Percentiles rank a stretch among this genome's conserved stretches.
Conservation (phyloP, 495 filamentous ascomycete genomes). For the Hypoxylon lienhwacheense region DNA sequence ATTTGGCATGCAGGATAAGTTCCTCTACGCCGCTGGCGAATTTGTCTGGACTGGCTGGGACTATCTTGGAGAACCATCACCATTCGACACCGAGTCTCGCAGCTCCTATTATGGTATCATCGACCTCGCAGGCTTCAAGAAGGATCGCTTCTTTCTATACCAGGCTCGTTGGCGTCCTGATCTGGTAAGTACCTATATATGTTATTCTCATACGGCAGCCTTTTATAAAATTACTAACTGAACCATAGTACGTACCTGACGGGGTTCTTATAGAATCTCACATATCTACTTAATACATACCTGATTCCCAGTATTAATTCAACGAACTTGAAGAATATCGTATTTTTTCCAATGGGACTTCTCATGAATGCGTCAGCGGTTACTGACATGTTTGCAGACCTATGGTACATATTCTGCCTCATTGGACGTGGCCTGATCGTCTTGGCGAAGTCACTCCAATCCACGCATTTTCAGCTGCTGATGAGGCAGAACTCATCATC, state of each 20-base stretch:
- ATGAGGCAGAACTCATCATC: constrained; percentile 55
- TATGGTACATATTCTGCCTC: constrained; percentile 52
- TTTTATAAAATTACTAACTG: constrained; percentile 6
- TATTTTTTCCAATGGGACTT: too few relatives aligned
- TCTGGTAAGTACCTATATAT: constrained; percentile 25
- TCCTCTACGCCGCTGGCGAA: constrained; percentile 50
- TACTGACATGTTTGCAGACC: constrained; percentile 13
- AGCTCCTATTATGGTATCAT: constrained; percentile 55
- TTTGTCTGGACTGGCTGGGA: constrained; percentile 58
- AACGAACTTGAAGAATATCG: too few relatives aligned
- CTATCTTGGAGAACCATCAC: constrained; percentile 55
- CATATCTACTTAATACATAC: too few relatives aligned
- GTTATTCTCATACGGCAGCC: background rate
- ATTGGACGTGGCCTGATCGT: constrained; percentile 55
- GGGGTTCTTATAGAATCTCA: background rate
- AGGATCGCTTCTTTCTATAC: constrained; percentile 54
- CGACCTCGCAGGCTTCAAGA: constrained; percentile 55
- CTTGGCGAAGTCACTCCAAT: constrained; percentile 51
- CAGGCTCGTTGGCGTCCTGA: constrained; percentile 51
- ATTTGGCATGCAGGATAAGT: constrained; percentile 48
- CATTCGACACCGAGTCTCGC: constrained; percentile 42
- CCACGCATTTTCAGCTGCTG: constrained; percentile 50
- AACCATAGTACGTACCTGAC: constrained; percentile 13
- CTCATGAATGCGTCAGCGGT: too few relatives aligned
- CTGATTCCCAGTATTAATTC: too few relatives aligned